Evolutionary conservation across 441 rosid genomes (phyloP), one percentile per base, ranked within the genome.

Genomic region (Breynia disticha): DNA sequence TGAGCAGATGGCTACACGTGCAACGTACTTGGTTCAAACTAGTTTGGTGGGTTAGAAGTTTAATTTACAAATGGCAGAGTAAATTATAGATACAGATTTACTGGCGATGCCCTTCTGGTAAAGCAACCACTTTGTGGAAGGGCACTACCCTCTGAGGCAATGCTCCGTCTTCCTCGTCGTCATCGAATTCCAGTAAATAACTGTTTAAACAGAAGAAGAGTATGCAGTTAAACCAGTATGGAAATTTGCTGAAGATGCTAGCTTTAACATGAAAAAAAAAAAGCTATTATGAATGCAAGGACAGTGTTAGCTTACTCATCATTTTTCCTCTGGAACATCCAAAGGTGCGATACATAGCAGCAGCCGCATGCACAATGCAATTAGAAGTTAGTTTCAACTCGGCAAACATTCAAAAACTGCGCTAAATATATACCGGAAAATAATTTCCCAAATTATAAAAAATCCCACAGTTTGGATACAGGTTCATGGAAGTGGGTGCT

Each of bases 161-260:
- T 38, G 86, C 76, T 69, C 96, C 97, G 7, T 90, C 95, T 76
- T 90, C 97, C 49, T 90, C 97, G 4, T 90, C 97, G 11, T 87
- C 96, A 32, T 90, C 97, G 16, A 90, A 90, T 67, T 90, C 97
- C 56, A 90, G 75, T 63, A 87, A 55, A 70, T 87, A 90, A 54
- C 97, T 90, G 76, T 28, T 14, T 65, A 61, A 38, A 16, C 19
- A 68, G 51, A 68, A 50, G 50, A 64, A 16, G 19, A 20, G 52
- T 8, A 16, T 24, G 19, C 11, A 10, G 55, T 20, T n/a, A 52
- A 11, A 28, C 7, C 24, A 11, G 13, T 3, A 19, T 42, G 17
- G 16, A 39, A 8, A 13, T 10, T 50, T 37, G 11, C 41, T 37
- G 11, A 37, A 37, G 15, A 13, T 9, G 2, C 43, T 39, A 9